These are phyloP conservation scores for Neoscytalidium dimidiatum DNA, from an alignment of 2,329 filamentous ascomycete species.

Conservation along the genomic window DNA sequence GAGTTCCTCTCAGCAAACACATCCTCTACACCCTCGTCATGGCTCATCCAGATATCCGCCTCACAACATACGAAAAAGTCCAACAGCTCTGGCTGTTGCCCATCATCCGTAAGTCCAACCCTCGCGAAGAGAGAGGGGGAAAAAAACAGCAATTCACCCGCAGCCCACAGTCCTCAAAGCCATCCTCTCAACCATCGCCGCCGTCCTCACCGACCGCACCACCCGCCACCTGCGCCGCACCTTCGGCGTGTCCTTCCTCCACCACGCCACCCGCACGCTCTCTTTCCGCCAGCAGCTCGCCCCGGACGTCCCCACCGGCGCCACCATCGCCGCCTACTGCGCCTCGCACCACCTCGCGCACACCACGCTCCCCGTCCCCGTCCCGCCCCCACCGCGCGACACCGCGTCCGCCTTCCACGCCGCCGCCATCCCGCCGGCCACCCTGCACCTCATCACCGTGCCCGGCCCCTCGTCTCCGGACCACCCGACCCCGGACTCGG, in stretches of 20 bases:
- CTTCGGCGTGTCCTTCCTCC: constrained; percentile 28
- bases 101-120: not conserved
- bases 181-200: constrained; percentile 28
- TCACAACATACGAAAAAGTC: not conserved
- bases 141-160: not conserved
- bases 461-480: not conserved
- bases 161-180: not conserved
- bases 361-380: not conserved
- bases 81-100: constrained; percentile 1
- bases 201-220: constrained; percentile 24
- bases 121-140: too few species aligned
- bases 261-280: constrained; percentile 27
- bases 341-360: not conserved
- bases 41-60: not conserved
- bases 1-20: too few species aligned
- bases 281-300: constrained; percentile 32
- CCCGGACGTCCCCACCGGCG: constrained; percentile 27
- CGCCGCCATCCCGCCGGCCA: constrained; percentile 23
- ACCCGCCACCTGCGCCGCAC: constrained; percentile 31
- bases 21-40: not conserved
- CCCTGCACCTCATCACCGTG: constrained; percentile 6
- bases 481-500: too few species aligned
- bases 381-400: constrained; percentile 11
- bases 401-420: not conserved
- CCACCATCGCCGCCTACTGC: constrained; percentile 24